Evolutionary conservation across 2,329 filamentous ascomycete genomes (phyloP).

Genomic region (Fusarium torulosum): DNA sequence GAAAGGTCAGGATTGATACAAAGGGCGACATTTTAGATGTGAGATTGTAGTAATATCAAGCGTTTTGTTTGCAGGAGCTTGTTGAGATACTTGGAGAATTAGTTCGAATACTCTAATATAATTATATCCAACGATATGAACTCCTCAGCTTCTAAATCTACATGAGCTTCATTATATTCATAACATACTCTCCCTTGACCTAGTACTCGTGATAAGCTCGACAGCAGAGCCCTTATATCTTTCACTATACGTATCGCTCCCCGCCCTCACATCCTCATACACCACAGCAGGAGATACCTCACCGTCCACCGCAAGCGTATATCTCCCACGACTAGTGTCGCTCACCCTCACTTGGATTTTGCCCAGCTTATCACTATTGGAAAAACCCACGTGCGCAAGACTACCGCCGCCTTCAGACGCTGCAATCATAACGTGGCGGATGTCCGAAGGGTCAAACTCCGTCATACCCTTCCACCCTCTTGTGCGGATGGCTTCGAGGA

Average conservation of each 20-base stretch:
- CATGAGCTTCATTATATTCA: background rate
- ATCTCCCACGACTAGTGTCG: slow-evolving; percentile 7
- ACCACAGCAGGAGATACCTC: slow-evolving; percentile 10
- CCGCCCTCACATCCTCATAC: slow-evolving; percentile 23
- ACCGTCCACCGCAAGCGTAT: slow-evolving; percentile 9
- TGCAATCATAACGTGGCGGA: slow-evolving; percentile 29
- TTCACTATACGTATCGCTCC: background rate
- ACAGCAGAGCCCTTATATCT: background rate
- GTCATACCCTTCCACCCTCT: slow-evolving; percentile 35
- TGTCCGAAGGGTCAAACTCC: slow-evolving; percentile 31
- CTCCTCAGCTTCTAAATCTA: background rate
- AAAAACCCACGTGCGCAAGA: slow-evolving; percentile 8
- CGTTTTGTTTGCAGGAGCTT: background rate
- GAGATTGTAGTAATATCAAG: background rate
- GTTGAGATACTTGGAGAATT: background rate
- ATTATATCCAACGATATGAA: no score
- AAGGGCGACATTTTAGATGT: background rate
- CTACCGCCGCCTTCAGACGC: slow-evolving; percentile 17
- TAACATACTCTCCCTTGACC: background rate
- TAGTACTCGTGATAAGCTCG: background rate
- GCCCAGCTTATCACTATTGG: slow-evolving; percentile 8
- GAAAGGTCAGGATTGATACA: background rate
- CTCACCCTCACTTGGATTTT: slow-evolving; percentile 10
- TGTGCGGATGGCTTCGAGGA: slow-evolving; percentile 30
- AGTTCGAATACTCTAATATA: background rate